A percentile compares a stretch with the other conserved stretches of the same genome.
Evolutionary conservation across 2,329 filamentous ascomycete species (phyloP).

Genomic region (Geosmithia morbida): DNA sequence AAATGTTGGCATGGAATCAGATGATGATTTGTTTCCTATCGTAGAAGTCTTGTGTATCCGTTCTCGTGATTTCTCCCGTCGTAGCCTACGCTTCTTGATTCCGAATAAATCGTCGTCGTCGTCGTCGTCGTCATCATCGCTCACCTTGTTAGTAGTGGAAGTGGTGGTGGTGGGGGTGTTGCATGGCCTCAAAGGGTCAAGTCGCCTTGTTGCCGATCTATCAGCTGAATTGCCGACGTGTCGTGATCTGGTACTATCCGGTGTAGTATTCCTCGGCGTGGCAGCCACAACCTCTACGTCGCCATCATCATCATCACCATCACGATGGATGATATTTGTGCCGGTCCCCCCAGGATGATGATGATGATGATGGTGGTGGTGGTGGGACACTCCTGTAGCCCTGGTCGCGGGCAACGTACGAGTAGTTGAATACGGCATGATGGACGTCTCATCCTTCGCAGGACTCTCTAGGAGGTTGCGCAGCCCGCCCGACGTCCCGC

Average conservation of each 20-base stretch:
- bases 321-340: no score
- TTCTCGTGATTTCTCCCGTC: slow-evolving; percentile 15
- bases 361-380: not conserved
- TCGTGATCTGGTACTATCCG: no score
- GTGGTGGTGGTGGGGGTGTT: no score
- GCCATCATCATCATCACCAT: no score
- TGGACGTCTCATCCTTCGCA: slow-evolving; percentile 12
- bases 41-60: slow-evolving; percentile 8
- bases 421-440: slow-evolving; percentile 4
- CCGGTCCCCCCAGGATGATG: no score
- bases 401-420: slow-evolving; percentile 1
- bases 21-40: slow-evolving; percentile 5
- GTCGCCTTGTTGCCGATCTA: no score
- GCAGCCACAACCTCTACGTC: no score
- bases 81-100: slow-evolving; percentile 13
- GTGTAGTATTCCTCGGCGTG: no score
- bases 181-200: no score
- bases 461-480: slow-evolving; percentile 28
- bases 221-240: no score
- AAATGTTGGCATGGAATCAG: slow-evolving; percentile 22
- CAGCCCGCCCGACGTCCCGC: slow-evolving; percentile 15
- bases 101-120: slow-evolving; percentile 21
- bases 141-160: no score
- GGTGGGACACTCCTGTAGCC: slow-evolving; percentile 4
- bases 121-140: slow-evolving; percentile 6